Evolutionary conservation across 1,284 basidiomycete genomes (phyloP).

Genomic region (Ceratobasidium sp.): DNA sequence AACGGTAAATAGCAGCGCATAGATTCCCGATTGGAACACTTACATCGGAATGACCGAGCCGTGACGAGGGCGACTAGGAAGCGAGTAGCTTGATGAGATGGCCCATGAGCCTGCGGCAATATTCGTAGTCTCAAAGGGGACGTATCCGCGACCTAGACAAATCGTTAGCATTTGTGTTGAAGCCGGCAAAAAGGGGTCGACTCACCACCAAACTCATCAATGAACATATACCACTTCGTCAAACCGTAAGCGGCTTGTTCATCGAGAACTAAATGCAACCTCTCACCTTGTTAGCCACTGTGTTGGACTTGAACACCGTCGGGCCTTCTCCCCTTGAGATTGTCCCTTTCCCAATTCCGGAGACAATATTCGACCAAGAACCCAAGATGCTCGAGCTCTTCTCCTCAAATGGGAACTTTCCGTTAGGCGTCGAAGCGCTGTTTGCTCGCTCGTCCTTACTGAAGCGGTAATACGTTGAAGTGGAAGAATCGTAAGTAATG

Average conservation of each 20-base stretch:
- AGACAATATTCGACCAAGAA: conserved; percentile 13
- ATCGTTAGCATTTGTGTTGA: not conserved
- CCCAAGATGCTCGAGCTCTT: conserved; percentile 29
- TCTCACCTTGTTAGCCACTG: conserved; percentile 31
- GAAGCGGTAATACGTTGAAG: conserved; percentile 37
- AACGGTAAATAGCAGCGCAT: not conserved
- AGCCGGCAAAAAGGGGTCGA: not conserved
- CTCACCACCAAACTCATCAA: conserved; percentile 33
- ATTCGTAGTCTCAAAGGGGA: conserved; percentile 36
- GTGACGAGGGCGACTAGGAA: conserved; percentile 29
- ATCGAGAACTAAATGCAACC: not conserved
- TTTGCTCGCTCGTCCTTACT: conserved; percentile 39
- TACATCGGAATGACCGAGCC: conserved; percentile 39
- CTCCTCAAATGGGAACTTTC: conserved; percentile 39
- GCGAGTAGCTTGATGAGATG: conserved; percentile 22
- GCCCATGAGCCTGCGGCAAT: conserved; percentile 34
- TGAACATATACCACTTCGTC: conserved; percentile 39
- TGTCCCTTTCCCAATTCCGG: conserved; percentile 37
- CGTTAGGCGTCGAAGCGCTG: conserved; percentile 35
- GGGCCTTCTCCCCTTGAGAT: conserved; percentile 35
- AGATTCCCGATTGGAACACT: not conserved
- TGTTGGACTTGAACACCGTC: conserved; percentile 41
- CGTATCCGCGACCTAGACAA: conserved; percentile 25
- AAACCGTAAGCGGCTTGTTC: not conserved
- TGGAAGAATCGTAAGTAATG: conserved; percentile 23